These are phyloP conservation scores for Aureobasidium sp. DNA, from an alignment of 2,329 filamentous ascomycete species.

Conservation along the genomic window DNA sequence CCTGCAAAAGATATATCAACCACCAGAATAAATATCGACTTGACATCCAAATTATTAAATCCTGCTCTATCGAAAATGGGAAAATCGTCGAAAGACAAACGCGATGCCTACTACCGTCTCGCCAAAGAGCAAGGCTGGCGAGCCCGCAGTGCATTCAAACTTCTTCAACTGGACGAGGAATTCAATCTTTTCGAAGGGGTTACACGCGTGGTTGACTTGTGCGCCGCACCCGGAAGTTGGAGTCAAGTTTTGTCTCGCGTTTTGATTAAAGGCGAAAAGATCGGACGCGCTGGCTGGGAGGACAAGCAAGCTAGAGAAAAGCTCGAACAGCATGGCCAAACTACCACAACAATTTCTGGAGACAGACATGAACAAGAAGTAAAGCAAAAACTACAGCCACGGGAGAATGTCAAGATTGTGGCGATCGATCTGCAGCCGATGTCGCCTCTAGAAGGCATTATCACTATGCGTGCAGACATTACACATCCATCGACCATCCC, in stretches of 20 bases:
- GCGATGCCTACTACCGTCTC: constrained; percentile 93
- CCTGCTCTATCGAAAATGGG: constrained; percentile 9
- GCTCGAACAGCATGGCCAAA: constrained; percentile 41
- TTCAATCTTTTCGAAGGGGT: constrained; percentile 91
- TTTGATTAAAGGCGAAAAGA: constrained; percentile 86
- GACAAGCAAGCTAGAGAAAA: constrained; percentile 65
- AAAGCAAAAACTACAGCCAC: constrained; percentile 14
- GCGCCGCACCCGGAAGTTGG: constrained; percentile 93
- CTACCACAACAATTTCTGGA: constrained; percentile 25
- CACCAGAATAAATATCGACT: not conserved
- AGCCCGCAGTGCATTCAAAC: constrained; percentile 90
- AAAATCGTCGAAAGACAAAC: constrained; percentile 97
- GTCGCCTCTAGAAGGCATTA: constrained; percentile 85
- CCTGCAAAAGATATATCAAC: not conserved
- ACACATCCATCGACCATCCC: constrained; percentile 95
- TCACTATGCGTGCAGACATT: constrained; percentile 87
- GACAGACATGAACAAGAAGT: not conserved
- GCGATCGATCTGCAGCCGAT: constrained; percentile 95
- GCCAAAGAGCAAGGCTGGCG: constrained; percentile 99
- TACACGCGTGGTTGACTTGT: constrained; percentile 88
- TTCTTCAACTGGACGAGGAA: constrained; percentile 91
- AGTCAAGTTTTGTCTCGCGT: constrained; percentile 92
- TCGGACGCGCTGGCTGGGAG: constrained; percentile 78
- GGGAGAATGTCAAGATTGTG: constrained; percentile 73
- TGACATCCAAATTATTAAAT: not conserved